Base-by-base conservation (phyloP, 1,284 basidiomycete genomes). In the Ceratobasidium sp. region DNA sequence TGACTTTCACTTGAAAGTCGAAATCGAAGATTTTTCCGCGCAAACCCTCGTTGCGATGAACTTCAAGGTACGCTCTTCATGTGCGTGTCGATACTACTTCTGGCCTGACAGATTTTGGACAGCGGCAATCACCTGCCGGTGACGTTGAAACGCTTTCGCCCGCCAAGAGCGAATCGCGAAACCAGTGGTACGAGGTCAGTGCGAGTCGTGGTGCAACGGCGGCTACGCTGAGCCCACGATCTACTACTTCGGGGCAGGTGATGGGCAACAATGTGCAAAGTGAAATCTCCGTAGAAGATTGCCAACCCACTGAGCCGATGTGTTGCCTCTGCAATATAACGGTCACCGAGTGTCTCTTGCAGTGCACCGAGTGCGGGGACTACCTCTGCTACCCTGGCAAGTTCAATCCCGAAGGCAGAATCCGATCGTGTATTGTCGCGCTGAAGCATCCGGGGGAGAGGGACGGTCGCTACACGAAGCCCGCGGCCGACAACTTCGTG, bases 111-210 rank as follows among this genome's bases (percentile, higher is more conserved):
- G 41, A 44, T 48, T 44, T 8, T 41, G 10, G n/a, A 18, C 12
- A 66, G 64, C 3, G n/a, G 20, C 5, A n/a, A n/a, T n/a, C n/a
- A n/a, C n/a, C n/a, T n/a, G n/a, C n/a, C n/a, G n/a, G 10, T 12
- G 65, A 67, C 12, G 27, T 52, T 6, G 66, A n/a, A 20, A 68
- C 7, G 66, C 2, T 8, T 33, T 50, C 48, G 14, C 6, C 4
- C 54, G 38, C 23, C 2, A n/a, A 30, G 2, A n/a, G 46, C 23
- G 38, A 57, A n/a, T 1, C 54, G 7, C 16, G 18, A 60, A 55
- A 71, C 23, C 30, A 35, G 1, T 73, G 70, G 70, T 73, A 27
- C 44, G 38, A 73, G n/a, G 70, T 73, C 35, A 52, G 70, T 38
- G 38, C n/a, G n/a, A n/a, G n/a, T n/a, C n/a, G n/a, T n/a, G n/a